These are phyloP conservation scores for Neurospora sp. DNA, from an alignment of 2,329 filamentous ascomycete species.

Conservation along the genomic window DNA sequence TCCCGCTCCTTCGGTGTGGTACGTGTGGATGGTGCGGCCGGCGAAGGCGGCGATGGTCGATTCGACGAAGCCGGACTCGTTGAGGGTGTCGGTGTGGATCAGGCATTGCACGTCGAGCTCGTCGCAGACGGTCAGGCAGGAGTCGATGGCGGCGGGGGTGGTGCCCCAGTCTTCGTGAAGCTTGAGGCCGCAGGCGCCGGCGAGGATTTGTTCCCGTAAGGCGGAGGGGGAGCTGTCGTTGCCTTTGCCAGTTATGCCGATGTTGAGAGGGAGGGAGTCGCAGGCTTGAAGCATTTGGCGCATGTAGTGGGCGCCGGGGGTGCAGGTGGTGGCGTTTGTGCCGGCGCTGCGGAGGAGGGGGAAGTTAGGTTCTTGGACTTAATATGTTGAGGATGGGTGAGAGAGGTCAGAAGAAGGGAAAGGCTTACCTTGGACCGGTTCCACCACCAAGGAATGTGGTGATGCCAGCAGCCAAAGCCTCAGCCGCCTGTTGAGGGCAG, in stretches of 20 bases:
- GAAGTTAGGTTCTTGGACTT: conserved; percentile 1
- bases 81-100: conserved; percentile 92
- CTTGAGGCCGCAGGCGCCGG: conserved; percentile 84
- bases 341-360: conserved; percentile 49
- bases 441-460: conserved; percentile 88
- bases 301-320: conserved; percentile 74
- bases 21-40: conserved; percentile 83
- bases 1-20: conserved; percentile 92
- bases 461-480: conserved; percentile 74
- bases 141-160: conserved; percentile 84
- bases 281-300: conserved; percentile 82
- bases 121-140: conserved; percentile 77
- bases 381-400: not conserved
- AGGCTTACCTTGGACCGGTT: conserved; percentile 67
- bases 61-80: conserved; percentile 96
- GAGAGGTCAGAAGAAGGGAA: not conserved
- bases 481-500: conserved; percentile 81
- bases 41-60: conserved; percentile 81
- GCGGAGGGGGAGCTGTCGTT: conserved; percentile 67
- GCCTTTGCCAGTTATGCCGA: conserved; percentile 88
- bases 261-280: conserved; percentile 72
- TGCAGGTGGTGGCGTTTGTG: conserved; percentile 87
- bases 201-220: conserved; percentile 68
- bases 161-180: conserved; percentile 94
- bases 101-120: conserved; percentile 86